These are phyloP conservation scores for Mycena sanguinolenta DNA, from an alignment of 768 basidiomycete genomes.

Conservation along the genomic window DNA sequence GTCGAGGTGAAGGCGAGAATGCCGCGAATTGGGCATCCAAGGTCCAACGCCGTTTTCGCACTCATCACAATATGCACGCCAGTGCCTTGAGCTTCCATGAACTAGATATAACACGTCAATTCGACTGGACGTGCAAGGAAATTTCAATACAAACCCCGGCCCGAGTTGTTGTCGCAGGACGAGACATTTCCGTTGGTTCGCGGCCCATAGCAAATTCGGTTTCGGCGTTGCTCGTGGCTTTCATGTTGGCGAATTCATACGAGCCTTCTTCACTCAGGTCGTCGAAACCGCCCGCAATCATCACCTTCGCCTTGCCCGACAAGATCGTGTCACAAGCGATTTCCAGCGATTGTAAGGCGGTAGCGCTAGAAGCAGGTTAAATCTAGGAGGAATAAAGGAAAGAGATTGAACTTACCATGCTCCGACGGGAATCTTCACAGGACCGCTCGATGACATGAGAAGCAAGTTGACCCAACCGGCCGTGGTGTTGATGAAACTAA, in stretches of 20 bases:
- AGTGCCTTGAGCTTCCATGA: constrained; percentile 97
- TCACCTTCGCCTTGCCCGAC: constrained; percentile 97
- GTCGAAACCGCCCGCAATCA: constrained; percentile 99
- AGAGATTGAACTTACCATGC: constrained; percentile 81
- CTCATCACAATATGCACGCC: constrained; percentile 98
- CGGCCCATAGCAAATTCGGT: constrained; percentile 99
- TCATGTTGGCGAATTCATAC: constrained; percentile 99
- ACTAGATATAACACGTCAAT: constrained; percentile 55
- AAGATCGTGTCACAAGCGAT: constrained; percentile 97
- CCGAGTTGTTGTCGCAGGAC: constrained; percentile 96
- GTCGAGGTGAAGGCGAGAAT: constrained; percentile 97
- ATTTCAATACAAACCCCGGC: constrained; percentile 76
- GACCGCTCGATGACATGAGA: constrained; percentile 95
- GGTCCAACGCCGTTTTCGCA: constrained; percentile 94
- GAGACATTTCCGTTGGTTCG: constrained; percentile 98
- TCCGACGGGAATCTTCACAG: constrained; percentile 99
- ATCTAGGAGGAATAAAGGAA: not conserved
- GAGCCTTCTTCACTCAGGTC: constrained; percentile 99
- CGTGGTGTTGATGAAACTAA: constrained; percentile 97
- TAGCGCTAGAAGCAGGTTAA: constrained; percentile 70
- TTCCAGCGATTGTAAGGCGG: constrained; percentile 96
- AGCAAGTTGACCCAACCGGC: constrained; percentile 98
- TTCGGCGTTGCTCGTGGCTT: constrained; percentile 97
- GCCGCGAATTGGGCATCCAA: constrained; percentile 94
- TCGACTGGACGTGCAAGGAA: constrained; percentile 15